Conservation (phyloP, 306 rosid genomes). For the Cucurbita ficifolia region DNA sequence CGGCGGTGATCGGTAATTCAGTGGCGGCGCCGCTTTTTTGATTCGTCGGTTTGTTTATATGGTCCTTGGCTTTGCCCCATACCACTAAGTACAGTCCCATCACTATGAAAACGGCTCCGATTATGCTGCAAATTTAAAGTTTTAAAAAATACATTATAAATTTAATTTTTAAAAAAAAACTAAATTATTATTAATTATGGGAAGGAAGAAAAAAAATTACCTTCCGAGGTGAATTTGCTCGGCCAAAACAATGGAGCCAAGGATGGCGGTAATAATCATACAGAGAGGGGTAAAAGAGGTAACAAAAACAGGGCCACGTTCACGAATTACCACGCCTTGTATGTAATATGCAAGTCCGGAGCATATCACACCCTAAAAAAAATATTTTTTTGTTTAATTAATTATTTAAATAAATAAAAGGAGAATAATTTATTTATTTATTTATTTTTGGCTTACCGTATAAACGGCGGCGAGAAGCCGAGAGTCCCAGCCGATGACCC, state of each 20-base stretch:
- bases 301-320: conserved; percentile 87
- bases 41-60: not conserved
- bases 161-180: no score
- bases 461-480: conserved; percentile 90
- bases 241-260: conserved; percentile 61
- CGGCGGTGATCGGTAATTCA: conserved; percentile 43
- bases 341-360: conserved; percentile 89
- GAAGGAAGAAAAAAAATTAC: conserved; percentile 1
- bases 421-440: no score
- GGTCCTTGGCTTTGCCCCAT: conserved; percentile 90
- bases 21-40: conserved; percentile 21
- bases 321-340: conserved; percentile 70
- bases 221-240: conserved; percentile 80
- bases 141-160: no score
- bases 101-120: conserved; percentile 78
- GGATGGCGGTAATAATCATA: conserved; percentile 85
- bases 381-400: no score
- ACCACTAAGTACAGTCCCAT: conserved; percentile 82
- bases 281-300: conserved; percentile 86
- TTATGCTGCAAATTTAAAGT: conserved; percentile 21
- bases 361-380: conserved; percentile 65
- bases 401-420: not conserved
- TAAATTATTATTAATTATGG: not conserved
- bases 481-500: conserved; percentile 91
- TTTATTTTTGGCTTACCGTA: conserved; percentile 4